Percentiles rank a stretch among this genome's conserved stretches.
These are phyloP conservation scores for Uronychia setigera DNA, from an alignment of 73 alveolate species.

Conservation along the genomic window DNA sequence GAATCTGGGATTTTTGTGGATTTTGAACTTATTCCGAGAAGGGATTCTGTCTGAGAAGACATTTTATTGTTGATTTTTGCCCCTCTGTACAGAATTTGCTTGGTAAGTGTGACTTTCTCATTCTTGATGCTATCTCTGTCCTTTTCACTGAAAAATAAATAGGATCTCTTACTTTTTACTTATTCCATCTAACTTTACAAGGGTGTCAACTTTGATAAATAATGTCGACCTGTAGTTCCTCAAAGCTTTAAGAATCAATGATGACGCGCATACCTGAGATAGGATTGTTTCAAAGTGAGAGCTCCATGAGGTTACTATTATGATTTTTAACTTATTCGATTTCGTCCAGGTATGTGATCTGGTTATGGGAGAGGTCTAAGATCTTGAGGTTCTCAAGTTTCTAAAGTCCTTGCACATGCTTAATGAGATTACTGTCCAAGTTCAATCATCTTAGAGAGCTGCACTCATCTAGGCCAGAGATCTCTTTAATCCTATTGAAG, in stretches of 20 bases:
- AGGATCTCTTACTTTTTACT: not conserved
- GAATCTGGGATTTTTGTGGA: too few species aligned
- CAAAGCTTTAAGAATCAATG: not conserved
- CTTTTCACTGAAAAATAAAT: conserved; percentile 31
- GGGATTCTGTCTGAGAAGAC: not conserved
- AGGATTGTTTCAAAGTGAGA: conserved; percentile 70
- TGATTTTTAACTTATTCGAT: not conserved
- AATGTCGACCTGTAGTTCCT: conserved; percentile 47
- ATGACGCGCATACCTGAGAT: conserved; percentile 45
- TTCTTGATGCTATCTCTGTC: conserved; percentile 41
- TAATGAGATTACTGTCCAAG: conserved; percentile 84
- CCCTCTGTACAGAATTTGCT: not conserved
- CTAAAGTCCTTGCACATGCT: conserved; percentile 60
- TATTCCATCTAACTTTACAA: conserved; percentile 51
- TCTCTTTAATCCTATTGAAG: conserved; percentile 85
- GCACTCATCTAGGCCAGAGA: conserved; percentile 83
- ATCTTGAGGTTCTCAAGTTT: conserved; percentile 69
- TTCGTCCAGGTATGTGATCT: conserved; percentile 18
- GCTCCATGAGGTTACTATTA: conserved; percentile 28
- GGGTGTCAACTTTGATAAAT: conserved; percentile 36
- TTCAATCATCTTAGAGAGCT: conserved; percentile 74
- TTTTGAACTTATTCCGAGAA: not conserved
- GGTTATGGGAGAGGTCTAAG: conserved; percentile 61
- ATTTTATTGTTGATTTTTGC: not conserved
- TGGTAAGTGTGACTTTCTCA: conserved; percentile 17